These are phyloP conservation scores for Ploettnerulaceae sp. DNA, from an alignment of 2,329 filamentous ascomycete species.

Conservation along the genomic window DNA sequence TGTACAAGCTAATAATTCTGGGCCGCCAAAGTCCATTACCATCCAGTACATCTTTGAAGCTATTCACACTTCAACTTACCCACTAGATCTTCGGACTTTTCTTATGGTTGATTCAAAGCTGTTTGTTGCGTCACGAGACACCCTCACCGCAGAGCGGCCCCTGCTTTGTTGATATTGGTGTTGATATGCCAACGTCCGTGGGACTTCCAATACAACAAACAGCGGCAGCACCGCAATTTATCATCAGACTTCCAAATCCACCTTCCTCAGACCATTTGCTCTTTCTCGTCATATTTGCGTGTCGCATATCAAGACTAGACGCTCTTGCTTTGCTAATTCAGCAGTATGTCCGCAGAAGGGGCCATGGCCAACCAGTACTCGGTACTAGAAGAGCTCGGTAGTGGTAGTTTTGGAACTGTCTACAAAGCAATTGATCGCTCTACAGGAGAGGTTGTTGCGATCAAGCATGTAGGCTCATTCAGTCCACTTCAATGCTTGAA, in stretches of 20 bases:
- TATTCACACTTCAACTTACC: background rate
- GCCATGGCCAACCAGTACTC: conserved; percentile 79
- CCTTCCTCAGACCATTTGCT: conserved; percentile 6
- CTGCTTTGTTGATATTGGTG: conserved; percentile 6
- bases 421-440: conserved; percentile 92
- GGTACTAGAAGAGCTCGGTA: conserved; percentile 79
- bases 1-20: background rate
- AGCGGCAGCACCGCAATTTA: background rate
- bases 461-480: conserved; percentile 74
- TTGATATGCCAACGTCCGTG: conserved; percentile 8
- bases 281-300: conserved; percentile 18
- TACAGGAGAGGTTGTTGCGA: conserved; percentile 89
- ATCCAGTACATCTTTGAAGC: background rate
- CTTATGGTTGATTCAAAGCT: background rate
- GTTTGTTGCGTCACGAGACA: background rate
- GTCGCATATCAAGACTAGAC: conserved; percentile 10
- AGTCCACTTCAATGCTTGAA: background rate
- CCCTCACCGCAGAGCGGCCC: conserved; percentile 1
- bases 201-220: conserved; percentile 3
- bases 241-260: background rate
- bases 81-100: background rate
- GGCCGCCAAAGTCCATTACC: background rate
- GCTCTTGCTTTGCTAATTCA: conserved; percentile 15
- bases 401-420: conserved; percentile 84
- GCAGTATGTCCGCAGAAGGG: conserved; percentile 28